Base-by-base conservation (phyloP, 495 filamentous ascomycete species). In the Trichoderma gamsii region DNA sequence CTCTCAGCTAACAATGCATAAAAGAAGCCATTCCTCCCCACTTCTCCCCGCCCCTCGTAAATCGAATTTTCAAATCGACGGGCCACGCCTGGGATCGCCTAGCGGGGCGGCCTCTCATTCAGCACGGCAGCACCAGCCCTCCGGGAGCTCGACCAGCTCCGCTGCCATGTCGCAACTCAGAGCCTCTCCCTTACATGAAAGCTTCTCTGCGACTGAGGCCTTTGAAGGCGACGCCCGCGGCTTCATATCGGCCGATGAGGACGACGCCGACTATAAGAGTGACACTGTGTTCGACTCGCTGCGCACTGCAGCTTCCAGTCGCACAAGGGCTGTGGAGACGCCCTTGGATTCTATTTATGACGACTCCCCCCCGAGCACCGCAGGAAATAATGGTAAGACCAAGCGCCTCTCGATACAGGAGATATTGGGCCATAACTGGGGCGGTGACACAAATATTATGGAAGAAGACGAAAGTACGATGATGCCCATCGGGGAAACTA, bases 251-350 rank as follows among this genome's bases (percentile, higher is more conserved):
- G 86, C 88, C 6, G 92, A 94, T 66, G 93, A 96, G 70, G 91
- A 96, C 66, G 93, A 96, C 67, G 87, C 86, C 4, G 93, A 96
- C 72, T 87, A 91, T 68, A 85, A 90, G 77, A 97, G 90, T 71
- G 95, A 97, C 71, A 94, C 91, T 7, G 86, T 93, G 63, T 98
- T 91, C 79, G 95, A 98, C 76, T 97, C 93, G 18, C 80, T 95
- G 70, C 88, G 92, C 68, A 97, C 94, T 11, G 85, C 89, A 64
- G 86, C 87, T 29, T 96, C 93, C 8, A 86, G 79, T 44, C 80
- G 84, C 29, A 72, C 80, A 69, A 76, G 79, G 66, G 79, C 79
- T n/a, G 78, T 81, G 27, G 82, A 85, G 68, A 78, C 82, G 63
- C 88, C 89, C 4, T 84, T 97, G 35, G 92, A 97, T 68, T 89